Base-by-base conservation (phyloP, 2,329 filamentous ascomycete genomes). In the Penicillium sumatraense region DNA sequence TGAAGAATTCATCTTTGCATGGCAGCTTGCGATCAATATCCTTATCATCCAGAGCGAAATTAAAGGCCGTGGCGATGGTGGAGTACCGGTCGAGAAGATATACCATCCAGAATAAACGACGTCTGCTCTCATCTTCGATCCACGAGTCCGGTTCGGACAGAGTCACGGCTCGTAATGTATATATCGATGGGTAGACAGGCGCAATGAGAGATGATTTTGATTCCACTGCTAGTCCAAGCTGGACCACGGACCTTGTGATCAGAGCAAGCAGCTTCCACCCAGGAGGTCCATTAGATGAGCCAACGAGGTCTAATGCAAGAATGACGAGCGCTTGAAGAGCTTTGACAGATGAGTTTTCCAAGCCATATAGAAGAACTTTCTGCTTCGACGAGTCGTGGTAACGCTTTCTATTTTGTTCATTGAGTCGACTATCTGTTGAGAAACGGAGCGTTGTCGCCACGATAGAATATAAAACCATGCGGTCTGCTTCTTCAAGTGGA, bases 101-200 rank as follows among this genome's bases (percentile, higher is more conserved):
- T 10, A 96, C 87, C 87, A 96, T 93, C 93, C 93, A 97, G 72
- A 97, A 96, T 1, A 96, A 79, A 23, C 93, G 82, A 24, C 93
- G 83, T 24, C 92, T 82, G 38, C 90, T 89, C 72, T 97, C 93
- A 58, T 96, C 93, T 69, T 96, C 92, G 53, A 96, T 89, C 73
- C 93, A 96, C 58, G 91, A 89, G 48, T 86, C 87, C 0, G 93
- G 84, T 57, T 96, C 91, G 0, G 91, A 89, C 0, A 96, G 79
- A 2, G 93, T 87, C 78, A 93, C 93, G 14, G 92, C 91, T 51
- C 92, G 83, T 41, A 96, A 78, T 0, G 92, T 96, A 70, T 96
- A 96, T 44, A 96, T 96, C 0, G 93, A 96, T 2, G 88, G 86
- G 70, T 89, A 91, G 52, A 86, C 83, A 0, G 91, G 91, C 1